Evolutionary conservation across 352 stramenopile genomes (phyloP), one percentile per base, ranked within the genome.

Genomic region (Globisporangium mamillatum): DNA sequence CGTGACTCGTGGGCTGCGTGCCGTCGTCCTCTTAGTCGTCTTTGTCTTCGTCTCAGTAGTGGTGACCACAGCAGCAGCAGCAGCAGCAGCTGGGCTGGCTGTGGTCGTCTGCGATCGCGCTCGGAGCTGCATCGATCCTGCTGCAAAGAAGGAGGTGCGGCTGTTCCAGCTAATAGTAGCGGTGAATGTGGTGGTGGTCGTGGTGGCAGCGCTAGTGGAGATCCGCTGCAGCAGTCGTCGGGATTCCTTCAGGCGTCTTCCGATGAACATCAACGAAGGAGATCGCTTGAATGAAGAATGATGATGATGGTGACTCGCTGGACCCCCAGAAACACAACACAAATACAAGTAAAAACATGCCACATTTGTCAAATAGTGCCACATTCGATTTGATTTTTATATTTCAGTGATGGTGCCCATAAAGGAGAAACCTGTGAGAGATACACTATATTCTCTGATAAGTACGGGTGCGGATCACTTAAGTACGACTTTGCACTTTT

Each of bases 261-360:
- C 38, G 60, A 64, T 64, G 60, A 64, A 64, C 60, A 64, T 64
- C 56, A 46, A 46, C 56, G 56, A 61, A 61, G 54, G 3, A 18
- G 18, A 46, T n/a, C 2, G n/a, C 9, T 60, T 20, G 14, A 22
- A 25, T 20, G 14, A 22, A 25, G 38, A 44, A 38, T 38, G 32
- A 10, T 38, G 32, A 38, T 10, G 32, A 38, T 10, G 29, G 29
- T 60, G 27, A 20, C 41, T 20, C 18, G 38, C 4, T 54, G 18
- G 41, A 64, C 58, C 58, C n/a, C 41, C 38, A n/a, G 22, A 56
- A 57, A 32, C 29, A 32, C 29, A 7, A 32, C 8, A 32, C 29
- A 32, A 32, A 32, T 32, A 32, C 29, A 32, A 32, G 29, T 32
- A 16, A n/a, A 34, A 36, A 34, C 22, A 24, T 29, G 29, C 18